phyloP scores from a whole-genome alignment of 306 rosid species.

The Cucumis sativus region Cucumber_9930_V3 NC_026657.2:13256001-13256500 shows the following conservation, averaged over 20 bases:
- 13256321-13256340: conserved; percentile 63
- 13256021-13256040: no score
- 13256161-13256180: conserved; percentile 75
- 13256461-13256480: no score
- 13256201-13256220: conserved; percentile 29
- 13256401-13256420: no score
- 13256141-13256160: conserved; percentile 40
- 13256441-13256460: no score
- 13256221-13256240: conserved; percentile 65
- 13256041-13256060: no score
- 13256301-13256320: conserved; percentile 71
- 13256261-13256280: conserved; percentile 60
- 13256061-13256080: no score
- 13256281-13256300: conserved; percentile 67
- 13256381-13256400: background rate
- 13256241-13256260: conserved; percentile 70
- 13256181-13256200: conserved; percentile 43
- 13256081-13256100: no score
- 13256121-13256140: background rate
- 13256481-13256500: no score
- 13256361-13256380: conserved; percentile 59
- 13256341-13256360: conserved; percentile 82
- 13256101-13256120: no score
- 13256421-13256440: no score
- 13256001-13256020: conserved; percentile 13